Evolutionary conservation across 139 green algal genomes (phyloP).

Genomic region (Coccomyxa sp.): DNA sequence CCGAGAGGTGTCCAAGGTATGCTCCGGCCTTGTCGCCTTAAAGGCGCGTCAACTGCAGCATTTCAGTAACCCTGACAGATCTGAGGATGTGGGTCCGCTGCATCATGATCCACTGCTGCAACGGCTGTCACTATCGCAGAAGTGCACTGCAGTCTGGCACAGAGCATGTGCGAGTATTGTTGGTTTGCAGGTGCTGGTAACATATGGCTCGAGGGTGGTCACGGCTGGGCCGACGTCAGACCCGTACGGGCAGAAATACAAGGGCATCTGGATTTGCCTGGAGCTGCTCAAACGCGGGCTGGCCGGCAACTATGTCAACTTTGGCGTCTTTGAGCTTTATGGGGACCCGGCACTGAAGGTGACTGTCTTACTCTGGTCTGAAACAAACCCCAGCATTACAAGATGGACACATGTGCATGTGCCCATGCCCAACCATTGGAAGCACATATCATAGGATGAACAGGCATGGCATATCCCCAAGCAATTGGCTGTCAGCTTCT

Average conservation of each 20-base stretch:
- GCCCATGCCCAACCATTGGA: too few species aligned
- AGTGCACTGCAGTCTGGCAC: not conserved
- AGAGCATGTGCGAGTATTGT: not conserved
- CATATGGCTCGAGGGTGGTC: constrained; percentile 74
- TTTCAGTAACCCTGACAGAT: not conserved
- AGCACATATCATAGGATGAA: too few species aligned
- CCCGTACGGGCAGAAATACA: constrained; percentile 79
- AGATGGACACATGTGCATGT: too few species aligned
- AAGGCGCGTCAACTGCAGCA: not conserved
- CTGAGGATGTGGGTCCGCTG: too few species aligned
- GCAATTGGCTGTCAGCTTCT: too few species aligned
- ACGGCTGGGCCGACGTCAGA: constrained; percentile 28
- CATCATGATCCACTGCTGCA: too few species aligned
- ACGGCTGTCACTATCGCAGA: not conserved
- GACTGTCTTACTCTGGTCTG: not conserved
- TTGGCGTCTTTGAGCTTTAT: constrained; percentile 98
- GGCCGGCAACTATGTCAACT: constrained; percentile 96
- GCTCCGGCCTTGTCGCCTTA: not conserved
- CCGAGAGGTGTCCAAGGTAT: constrained; percentile 62
- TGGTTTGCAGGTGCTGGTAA: constrained; percentile 61
- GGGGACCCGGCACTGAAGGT: constrained; percentile 85
- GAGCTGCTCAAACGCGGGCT: constrained; percentile 78
- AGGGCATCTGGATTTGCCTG: constrained; percentile 92
- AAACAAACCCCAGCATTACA: too few species aligned
- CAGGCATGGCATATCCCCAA: too few species aligned